phyloP scores from a whole-genome alignment of 352 stramenopile genomes.

The Phytopythium aichiense region DNA sequence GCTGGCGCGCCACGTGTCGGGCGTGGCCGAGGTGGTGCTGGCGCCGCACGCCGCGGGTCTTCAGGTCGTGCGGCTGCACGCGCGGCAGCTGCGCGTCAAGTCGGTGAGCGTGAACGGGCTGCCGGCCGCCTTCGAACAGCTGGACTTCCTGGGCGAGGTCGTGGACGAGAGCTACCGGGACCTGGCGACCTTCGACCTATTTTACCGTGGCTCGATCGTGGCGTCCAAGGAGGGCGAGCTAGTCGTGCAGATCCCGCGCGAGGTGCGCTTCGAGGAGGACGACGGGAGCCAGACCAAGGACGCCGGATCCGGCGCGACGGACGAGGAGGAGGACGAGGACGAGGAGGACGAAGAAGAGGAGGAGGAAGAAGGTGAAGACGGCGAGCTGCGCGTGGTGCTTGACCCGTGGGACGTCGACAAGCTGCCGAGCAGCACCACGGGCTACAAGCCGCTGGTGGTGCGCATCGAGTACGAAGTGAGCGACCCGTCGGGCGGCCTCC shows the following conservation, averaged over 20 bases:
- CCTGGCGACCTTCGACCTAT: slow-evolving; percentile 77
- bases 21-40: slow-evolving; percentile 71
- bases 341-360: slow-evolving; percentile 32
- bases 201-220: slow-evolving; percentile 82
- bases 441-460: slow-evolving; percentile 64
- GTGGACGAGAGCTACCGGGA: slow-evolving; percentile 80
- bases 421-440: slow-evolving; percentile 60
- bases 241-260: slow-evolving; percentile 64
- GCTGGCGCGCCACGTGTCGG: slow-evolving; percentile 47
- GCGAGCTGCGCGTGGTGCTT: slow-evolving; percentile 42
- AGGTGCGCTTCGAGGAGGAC: slow-evolving; percentile 50
- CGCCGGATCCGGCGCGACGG: slow-evolving; percentile 6
- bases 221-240: slow-evolving; percentile 82
- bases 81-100: slow-evolving; percentile 62
- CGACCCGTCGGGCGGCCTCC: slow-evolving; percentile 54
- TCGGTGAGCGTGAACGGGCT: slow-evolving; percentile 55
- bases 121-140: slow-evolving; percentile 64
- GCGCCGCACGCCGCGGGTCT: slow-evolving; percentile 51
- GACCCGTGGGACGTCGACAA: slow-evolving; percentile 71
- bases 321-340: slow-evolving; percentile 36
- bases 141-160: slow-evolving; percentile 73
- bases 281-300: slow-evolving; percentile 16
- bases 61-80: slow-evolving; percentile 65
- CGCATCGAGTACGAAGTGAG: slow-evolving; percentile 79
- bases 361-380: slow-evolving; percentile 33